Evolutionary conservation across 176 grass and related monocot species (phyloP).

Genomic region (Oryza meridionalis): DNA sequence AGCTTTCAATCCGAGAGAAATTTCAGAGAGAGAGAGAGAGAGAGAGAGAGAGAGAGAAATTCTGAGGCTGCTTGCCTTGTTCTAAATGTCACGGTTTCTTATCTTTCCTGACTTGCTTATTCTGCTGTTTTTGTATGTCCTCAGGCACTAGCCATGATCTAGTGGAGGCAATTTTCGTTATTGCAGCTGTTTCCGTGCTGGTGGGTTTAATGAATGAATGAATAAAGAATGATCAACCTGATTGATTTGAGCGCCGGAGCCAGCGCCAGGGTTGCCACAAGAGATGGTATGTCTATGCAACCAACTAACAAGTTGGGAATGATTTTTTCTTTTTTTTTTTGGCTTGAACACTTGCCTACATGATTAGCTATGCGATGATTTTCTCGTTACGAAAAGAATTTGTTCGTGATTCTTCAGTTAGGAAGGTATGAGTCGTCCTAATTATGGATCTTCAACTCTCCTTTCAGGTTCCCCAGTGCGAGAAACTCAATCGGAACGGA

Average conservation of each 20-base stretch:
- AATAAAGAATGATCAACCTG: conserved; percentile 60
- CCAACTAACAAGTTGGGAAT: conserved; percentile 25
- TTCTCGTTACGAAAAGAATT: neutral
- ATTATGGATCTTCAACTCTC: conserved; percentile 42
- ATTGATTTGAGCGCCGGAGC: conserved; percentile 56
- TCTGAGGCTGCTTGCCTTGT: neutral
- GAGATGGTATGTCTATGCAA: conserved; percentile 52
- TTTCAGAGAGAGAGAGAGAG: no score
- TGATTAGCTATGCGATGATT: conserved; percentile 29
- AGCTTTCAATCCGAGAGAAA: neutral
- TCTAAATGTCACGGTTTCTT: neutral
- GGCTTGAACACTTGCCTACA: conserved; percentile 33
- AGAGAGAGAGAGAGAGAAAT: neutral
- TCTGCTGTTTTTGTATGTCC: neutral
- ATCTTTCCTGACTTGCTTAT: neutral
- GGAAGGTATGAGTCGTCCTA: conserved; percentile 24
- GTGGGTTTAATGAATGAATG: conserved; percentile 36
- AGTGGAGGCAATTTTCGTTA: conserved; percentile 10
- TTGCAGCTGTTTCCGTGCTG: conserved; percentile 38
- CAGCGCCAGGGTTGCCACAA: conserved; percentile 46
- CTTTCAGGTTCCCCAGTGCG: conserved; percentile 59
- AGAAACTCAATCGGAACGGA: conserved; percentile 57
- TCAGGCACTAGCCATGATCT: conserved; percentile 28
- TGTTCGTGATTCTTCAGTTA: conserved; percentile 33
- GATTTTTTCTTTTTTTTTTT: conserved; percentile 30